Evolutionary conservation across 331 rosid species (phyloP).

Genomic region (Malus hybrid): DNA sequence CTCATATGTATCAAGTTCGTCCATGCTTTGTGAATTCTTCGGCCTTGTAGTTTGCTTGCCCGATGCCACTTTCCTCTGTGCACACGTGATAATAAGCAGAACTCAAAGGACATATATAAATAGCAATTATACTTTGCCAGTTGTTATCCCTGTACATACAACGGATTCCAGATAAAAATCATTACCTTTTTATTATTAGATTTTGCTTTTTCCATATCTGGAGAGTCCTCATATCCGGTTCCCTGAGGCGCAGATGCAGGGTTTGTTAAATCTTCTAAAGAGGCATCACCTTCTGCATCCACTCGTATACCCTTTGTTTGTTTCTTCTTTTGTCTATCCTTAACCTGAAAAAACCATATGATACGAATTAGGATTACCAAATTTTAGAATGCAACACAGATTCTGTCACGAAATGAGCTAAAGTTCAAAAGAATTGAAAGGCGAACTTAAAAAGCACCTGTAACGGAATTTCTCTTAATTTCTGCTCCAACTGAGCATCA

Average conservation of each 20-base stretch:
- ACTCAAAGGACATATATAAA: conserved; percentile 1
- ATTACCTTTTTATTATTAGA: conserved; percentile 72
- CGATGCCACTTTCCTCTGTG: conserved; percentile 58
- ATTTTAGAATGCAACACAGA: not conserved
- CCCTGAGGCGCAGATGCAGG: conserved; percentile 31
- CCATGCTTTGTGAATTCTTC: conserved; percentile 40
- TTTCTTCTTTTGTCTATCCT: conserved; percentile 80
- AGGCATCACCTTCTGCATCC: conserved; percentile 91
- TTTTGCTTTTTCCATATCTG: conserved; percentile 58
- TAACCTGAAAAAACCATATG: conserved; percentile 42
- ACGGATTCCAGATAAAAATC: not conserved
- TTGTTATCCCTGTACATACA: not conserved
- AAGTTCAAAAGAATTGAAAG: not conserved
- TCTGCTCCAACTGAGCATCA: conserved; percentile 91
- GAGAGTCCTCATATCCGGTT: conserved; percentile 40
- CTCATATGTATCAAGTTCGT: conserved; percentile 32
- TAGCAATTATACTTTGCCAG: not conserved
- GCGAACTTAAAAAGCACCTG: conserved; percentile 43
- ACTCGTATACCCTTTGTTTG: conserved; percentile 65
- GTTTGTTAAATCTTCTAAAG: conserved; percentile 63
- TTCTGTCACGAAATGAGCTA: not conserved
- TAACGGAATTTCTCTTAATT: conserved; percentile 59
- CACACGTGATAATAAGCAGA: conserved; percentile 13
- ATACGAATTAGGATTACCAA: not conserved
- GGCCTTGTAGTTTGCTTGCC: conserved; percentile 37